Base-by-base conservation (phyloP, 2,329 filamentous ascomycete species). In the Paramyrothecium roridum region DNA sequence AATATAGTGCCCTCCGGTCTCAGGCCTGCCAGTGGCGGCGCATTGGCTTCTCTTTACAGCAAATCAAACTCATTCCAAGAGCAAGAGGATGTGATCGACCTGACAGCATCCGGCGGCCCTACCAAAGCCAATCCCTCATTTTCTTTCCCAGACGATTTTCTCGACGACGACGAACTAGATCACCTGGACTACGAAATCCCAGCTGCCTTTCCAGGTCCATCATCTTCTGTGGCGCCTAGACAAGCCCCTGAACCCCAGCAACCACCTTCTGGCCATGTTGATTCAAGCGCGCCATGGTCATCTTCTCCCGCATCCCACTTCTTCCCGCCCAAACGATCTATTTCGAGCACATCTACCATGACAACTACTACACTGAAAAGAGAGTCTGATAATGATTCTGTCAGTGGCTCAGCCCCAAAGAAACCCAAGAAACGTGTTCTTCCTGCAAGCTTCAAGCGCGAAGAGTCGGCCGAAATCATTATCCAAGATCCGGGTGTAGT, bases 81-180 rank as follows among this genome's bases (percentile, higher is more conserved):
- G 2, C 60, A 68, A 21, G 48, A 65, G 16, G 56, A 51, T 22
- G 59, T 69, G 6, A 67, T 78, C 57, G 69, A 76, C 52, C 63
- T 77, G 30, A 71, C 71, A 12, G 62, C 54, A 6, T 52, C 70
- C 1, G 65, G 68, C 46, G 58, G 62, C 13, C 37, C 65, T 23
- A 50, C 62, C 57, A 71, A 70, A 52, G 50, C 60, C 26, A 58
- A 67, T 43, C 56, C 67, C 12, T 58, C 62, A 8, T 89, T 11
- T 83, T 81, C 57, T 89, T 92, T 59, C 83, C 86, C 57, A 59
- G 87, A 93, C 63, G 93, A 96, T 66, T 95, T 96, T 61, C 91
- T 91, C 64, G 90, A 93, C 67, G 92, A 96, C 62, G 81, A 87
- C 20, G 83, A 91, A 54, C 77, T 96, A 22, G 89, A 20, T 12